A percentile compares a stretch with the other conserved stretches of the same genome.
These are phyloP conservation scores for Ascochyta rabiei DNA, from an alignment of 2,329 filamentous ascomycete species.

Conservation along the genomic window DNA sequence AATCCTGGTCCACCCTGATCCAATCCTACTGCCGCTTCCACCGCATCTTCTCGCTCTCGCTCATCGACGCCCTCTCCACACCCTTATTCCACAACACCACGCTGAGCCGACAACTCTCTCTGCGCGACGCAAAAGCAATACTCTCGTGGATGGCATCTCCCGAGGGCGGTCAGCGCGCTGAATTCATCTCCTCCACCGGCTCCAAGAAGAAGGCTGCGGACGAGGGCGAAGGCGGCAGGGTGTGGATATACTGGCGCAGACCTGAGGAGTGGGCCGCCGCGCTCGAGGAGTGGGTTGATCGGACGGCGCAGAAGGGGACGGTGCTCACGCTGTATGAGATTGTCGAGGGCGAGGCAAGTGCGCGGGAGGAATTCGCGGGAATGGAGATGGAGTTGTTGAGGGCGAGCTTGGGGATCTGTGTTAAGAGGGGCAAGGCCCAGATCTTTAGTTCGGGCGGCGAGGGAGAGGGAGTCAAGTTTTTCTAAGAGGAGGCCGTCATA, in stretches of 20 bases:
- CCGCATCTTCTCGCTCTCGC: constrained; percentile 75
- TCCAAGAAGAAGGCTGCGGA: constrained; percentile 30
- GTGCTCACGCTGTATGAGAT: constrained; percentile 95
- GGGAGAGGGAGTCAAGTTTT: constrained; percentile 84
- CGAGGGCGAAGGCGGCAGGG: constrained; percentile 40
- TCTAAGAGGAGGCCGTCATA: constrained; percentile 57
- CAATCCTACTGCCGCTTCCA: constrained; percentile 82
- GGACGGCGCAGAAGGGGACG: constrained; percentile 83
- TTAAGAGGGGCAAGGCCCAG: constrained; percentile 90
- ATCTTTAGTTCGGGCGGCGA: constrained; percentile 81
- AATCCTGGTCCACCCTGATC: constrained; percentile 86
- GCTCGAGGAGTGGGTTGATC: constrained; percentile 80
- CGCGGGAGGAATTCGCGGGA: constrained; percentile 75
- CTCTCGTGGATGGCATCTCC: constrained; percentile 62
- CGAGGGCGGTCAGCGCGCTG: constrained; percentile 62
- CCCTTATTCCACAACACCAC: constrained; percentile 61
- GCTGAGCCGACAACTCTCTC: constrained; percentile 54
- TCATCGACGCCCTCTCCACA: constrained; percentile 61
- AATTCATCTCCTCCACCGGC: constrained; percentile 61
- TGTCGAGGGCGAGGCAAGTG: constrained; percentile 80
- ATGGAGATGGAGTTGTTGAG: constrained; percentile 83
- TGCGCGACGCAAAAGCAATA: constrained; percentile 60
- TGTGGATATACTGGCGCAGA: constrained; percentile 83
- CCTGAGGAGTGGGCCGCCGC: constrained; percentile 88
- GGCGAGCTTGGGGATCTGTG: constrained; percentile 78